These are phyloP conservation scores for Grosmannia serpens DNA, from an alignment of 2,329 filamentous ascomycete genomes.

Conservation along the genomic window DNA sequence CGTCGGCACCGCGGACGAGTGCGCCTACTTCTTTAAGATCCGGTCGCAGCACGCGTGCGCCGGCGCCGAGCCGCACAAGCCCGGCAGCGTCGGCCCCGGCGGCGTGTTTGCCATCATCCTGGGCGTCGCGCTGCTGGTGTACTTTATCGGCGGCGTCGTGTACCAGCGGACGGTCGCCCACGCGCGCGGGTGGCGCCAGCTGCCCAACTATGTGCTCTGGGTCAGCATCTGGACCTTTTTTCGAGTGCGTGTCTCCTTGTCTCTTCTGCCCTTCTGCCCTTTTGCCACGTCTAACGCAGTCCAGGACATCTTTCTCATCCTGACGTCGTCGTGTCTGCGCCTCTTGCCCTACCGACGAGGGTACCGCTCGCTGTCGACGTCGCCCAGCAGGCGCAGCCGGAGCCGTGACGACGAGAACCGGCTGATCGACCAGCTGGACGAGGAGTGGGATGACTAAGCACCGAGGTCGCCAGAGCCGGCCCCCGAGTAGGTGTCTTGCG, in stretches of 20 bases:
- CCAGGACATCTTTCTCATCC: conserved; percentile 55
- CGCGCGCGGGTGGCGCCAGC: conserved; percentile 85
- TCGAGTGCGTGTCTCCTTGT: conserved; percentile 44
- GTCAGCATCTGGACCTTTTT: conserved; percentile 75
- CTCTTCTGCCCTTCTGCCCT: background rate
- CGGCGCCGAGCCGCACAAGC: conserved; percentile 54
- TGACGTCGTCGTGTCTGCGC: conserved; percentile 57
- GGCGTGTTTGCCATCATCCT: conserved; percentile 83
- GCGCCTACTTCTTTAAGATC: conserved; percentile 91
- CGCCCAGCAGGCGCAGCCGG: conserved; percentile 35
- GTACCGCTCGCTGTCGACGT: conserved; percentile 52
- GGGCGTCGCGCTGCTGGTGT: conserved; percentile 66
- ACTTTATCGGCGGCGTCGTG: conserved; percentile 83
- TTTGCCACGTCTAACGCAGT: background rate
- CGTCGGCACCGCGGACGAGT: conserved; percentile 80
- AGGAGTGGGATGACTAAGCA: conserved; percentile 79
- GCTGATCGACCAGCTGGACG: conserved; percentile 89
- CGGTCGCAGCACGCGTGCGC: conserved; percentile 74
- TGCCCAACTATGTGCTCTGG: conserved; percentile 93
- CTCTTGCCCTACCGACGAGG: conserved; percentile 53
- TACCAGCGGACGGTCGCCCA: conserved; percentile 94
- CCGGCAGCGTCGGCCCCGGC: conserved; percentile 58
- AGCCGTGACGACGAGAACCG: conserved; percentile 76
- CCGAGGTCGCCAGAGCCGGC: background rate
- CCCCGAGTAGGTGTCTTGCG: background rate